Percentiles rank a stretch among this genome's conserved stretches.
Conservation (phyloP, 306 rosid species). For the Gynostemma pentaphyllum region DNA sequence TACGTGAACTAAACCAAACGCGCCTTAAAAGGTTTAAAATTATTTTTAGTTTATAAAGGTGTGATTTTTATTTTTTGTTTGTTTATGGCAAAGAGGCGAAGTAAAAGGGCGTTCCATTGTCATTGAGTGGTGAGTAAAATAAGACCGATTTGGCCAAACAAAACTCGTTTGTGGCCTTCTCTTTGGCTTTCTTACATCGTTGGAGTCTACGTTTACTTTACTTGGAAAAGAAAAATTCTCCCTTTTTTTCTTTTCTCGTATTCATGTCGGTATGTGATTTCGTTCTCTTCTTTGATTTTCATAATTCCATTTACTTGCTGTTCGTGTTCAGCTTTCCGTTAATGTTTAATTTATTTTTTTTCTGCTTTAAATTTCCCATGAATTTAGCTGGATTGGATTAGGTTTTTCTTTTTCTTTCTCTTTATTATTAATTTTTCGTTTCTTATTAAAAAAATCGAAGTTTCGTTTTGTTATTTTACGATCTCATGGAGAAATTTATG, state of each 20-base stretch:
- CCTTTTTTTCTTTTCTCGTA: conserved; percentile 18
- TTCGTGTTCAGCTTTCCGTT: neutral
- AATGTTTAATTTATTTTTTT: neutral
- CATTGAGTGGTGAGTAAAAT: neutral
- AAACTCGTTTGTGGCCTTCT: neutral
- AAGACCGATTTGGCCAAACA: neutral
- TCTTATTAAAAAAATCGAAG: neutral
- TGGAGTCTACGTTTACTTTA: conserved; percentile 3
- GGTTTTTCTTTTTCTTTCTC: neutral
- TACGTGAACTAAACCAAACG: too few species aligned
- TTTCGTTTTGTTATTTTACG: neutral
- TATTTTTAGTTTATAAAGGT: too few species aligned
- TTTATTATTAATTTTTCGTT: neutral
- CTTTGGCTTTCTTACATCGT: neutral
- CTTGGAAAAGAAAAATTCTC: neutral
- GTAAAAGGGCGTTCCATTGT: neutral
- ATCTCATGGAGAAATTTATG: neutral
- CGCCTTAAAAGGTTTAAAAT: too few species aligned
- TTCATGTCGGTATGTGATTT: conserved; percentile 86
- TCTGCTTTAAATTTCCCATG: neutral
- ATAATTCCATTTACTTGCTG: neutral
- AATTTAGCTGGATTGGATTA: neutral
- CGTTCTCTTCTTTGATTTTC: conserved; percentile 10
- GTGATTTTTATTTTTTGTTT: too few species aligned
- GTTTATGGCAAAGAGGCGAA: neutral